Percentiles rank a stretch among this genome's conserved stretches.
Evolutionary conservation across 2,329 filamentous ascomycete genomes (phyloP).

Genomic region (Xylaria sp.): DNA sequence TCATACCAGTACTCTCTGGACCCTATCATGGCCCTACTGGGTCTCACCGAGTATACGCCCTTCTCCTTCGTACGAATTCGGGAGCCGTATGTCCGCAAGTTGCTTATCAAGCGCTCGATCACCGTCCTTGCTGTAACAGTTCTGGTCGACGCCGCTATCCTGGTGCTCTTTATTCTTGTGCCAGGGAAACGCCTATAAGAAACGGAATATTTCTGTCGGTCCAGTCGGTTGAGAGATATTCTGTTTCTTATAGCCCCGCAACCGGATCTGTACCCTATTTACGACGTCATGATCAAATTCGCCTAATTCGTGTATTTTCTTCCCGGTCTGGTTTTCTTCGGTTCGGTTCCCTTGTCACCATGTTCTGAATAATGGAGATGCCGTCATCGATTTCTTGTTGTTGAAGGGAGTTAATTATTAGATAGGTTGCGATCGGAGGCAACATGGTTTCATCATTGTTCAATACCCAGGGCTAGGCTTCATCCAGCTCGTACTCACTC

Average conservation of each 20-base stretch:
- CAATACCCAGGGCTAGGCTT: not conserved
- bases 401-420: constrained; percentile 21
- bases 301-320: constrained; percentile 22
- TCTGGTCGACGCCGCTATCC: constrained; percentile 81
- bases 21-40: constrained; percentile 86
- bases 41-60: constrained; percentile 95
- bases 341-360: not conserved
- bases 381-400: not conserved
- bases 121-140: constrained; percentile 82
- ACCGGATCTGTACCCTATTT: constrained; percentile 19
- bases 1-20: constrained; percentile 98
- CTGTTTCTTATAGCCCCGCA: not conserved
- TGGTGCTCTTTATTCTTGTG: constrained; percentile 92
- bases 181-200: constrained; percentile 81
- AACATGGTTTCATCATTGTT: constrained; percentile 1
- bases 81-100: constrained; percentile 88
- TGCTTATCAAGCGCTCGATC: constrained; percentile 83
- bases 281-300: constrained; percentile 45
- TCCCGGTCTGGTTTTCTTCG: not conserved
- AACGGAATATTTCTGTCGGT: not conserved
- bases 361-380: constrained; percentile 22
- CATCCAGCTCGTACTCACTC: not conserved
- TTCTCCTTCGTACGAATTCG: constrained; percentile 89
- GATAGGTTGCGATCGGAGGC: constrained; percentile 20
- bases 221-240: too few species aligned